phyloP scores from a whole-genome alignment of 768 basidiomycete genomes.

The Hypholoma sublateritium region DNA sequence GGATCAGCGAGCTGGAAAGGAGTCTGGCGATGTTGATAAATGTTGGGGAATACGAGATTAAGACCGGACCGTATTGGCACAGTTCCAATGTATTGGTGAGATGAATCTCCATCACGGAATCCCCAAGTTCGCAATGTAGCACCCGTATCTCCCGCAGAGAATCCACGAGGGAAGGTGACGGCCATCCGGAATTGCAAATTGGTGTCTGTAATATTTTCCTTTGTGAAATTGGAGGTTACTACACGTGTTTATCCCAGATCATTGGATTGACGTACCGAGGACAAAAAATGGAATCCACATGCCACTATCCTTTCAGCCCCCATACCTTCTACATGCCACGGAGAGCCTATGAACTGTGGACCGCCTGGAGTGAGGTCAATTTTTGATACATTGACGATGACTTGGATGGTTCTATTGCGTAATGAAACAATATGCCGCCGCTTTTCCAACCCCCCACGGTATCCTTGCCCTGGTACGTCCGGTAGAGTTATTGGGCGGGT shows the following conservation, averaged over 20 bases:
- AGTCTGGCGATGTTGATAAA: constrained; percentile 49
- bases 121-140: constrained; percentile 53
- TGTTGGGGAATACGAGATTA: constrained; percentile 52
- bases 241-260: not conserved
- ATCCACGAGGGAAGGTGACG: constrained; percentile 44
- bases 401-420: constrained; percentile 37
- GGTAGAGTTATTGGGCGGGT: constrained; percentile 44
- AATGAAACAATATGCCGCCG: constrained; percentile 39
- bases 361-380: constrained; percentile 41
- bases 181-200: constrained; percentile 50
- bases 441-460: constrained; percentile 44
- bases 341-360: constrained; percentile 30
- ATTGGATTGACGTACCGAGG: constrained; percentile 30
- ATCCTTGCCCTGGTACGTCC: constrained; percentile 42
- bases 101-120: constrained; percentile 42
- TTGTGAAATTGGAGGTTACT: not conserved
- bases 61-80: constrained; percentile 36
- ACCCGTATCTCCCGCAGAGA: constrained; percentile 43
- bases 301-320: constrained; percentile 50
- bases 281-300: constrained; percentile 40
- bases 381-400: constrained; percentile 41
- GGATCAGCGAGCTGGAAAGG: constrained; percentile 40
- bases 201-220: constrained; percentile 44
- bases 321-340: constrained; percentile 57
- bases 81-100: constrained; percentile 47